Percentiles rank a stretch among this genome's conserved stretches.
These are phyloP conservation scores for Cryptococcus hybrid DNA, from an alignment of 1,284 basidiomycete genomes.

Conservation along the genomic window DNA sequence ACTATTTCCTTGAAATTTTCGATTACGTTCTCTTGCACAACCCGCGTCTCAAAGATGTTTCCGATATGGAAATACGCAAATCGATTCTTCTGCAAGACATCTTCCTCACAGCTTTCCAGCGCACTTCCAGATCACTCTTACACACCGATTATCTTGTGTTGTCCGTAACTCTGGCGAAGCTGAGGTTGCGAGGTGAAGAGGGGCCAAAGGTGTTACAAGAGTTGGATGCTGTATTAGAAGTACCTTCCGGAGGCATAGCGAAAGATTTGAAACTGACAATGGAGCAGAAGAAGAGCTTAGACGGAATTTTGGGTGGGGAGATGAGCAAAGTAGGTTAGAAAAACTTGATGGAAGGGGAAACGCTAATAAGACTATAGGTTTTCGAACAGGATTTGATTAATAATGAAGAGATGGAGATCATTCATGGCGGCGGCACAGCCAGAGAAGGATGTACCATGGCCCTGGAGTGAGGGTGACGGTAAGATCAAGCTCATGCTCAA, in stretches of 20 bases:
- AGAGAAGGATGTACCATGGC: conserved; percentile 68
- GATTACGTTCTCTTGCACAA: conserved; percentile 91
- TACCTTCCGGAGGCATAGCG: conserved; percentile 33
- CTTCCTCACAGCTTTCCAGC: conserved; percentile 84
- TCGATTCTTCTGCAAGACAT: conserved; percentile 86
- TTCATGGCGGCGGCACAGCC: conserved; percentile 72
- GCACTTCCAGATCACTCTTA: conserved; percentile 86
- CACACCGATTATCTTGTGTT: conserved; percentile 91
- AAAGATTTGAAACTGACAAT: conserved; percentile 15
- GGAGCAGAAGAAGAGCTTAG: conserved; percentile 33
- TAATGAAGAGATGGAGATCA: conserved; percentile 68
- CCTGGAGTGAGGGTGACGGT: conserved; percentile 59
- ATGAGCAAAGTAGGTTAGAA: conserved; percentile 57
- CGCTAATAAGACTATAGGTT: not conserved
- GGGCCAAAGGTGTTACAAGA: conserved; percentile 77
- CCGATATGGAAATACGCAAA: conserved; percentile 71
- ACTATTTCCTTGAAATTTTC: conserved; percentile 98
- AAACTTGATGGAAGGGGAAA: not conserved
- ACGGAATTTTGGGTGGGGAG: conserved; percentile 27
- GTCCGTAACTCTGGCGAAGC: conserved; percentile 84
- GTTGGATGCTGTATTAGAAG: conserved; percentile 85
- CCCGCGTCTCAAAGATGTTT: conserved; percentile 76
- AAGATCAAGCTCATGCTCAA: conserved; percentile 11
- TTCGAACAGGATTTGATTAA: conserved; percentile 67
- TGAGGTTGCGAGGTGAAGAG: conserved; percentile 68